Percentiles rank a stretch among this genome's conserved stretches.
Evolutionary conservation across 2,329 filamentous ascomycete species (phyloP).

Genomic region (Stagonosporopsis chrysanthemi): DNA sequence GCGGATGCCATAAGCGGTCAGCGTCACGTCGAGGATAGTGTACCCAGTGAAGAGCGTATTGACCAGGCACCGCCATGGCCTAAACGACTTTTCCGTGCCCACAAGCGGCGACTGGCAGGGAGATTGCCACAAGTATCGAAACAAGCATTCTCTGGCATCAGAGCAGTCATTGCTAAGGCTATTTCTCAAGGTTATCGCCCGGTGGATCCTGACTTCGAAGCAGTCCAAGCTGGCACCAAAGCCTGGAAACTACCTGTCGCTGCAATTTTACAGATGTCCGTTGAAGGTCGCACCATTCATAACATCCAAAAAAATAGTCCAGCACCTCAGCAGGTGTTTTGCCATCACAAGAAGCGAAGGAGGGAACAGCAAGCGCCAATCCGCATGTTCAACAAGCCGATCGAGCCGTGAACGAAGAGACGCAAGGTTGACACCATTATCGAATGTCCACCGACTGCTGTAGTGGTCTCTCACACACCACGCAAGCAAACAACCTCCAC

Average conservation of each 20-base stretch:
- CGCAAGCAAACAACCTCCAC: background rate
- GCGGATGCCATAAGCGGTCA: conserved; percentile 4
- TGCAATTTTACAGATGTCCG: background rate
- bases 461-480: background rate
- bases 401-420: conserved; percentile 13
- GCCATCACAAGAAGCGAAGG: background rate
- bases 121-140: conserved; percentile 1
- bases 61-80: conserved; percentile 21
- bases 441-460: background rate
- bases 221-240: conserved; percentile 10
- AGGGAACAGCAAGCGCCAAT: background rate
- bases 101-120: conserved; percentile 23
- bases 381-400: conserved; percentile 3
- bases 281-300: background rate
- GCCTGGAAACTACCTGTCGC: background rate
- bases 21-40: background rate
- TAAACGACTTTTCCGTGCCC: conserved; percentile 22
- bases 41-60: background rate
- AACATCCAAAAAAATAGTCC: background rate
- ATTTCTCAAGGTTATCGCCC: conserved; percentile 15
- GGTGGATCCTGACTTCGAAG: conserved; percentile 4
- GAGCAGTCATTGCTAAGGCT: conserved; percentile 19
- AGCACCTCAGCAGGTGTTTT: background rate
- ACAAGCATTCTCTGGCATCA: conserved; percentile 12
- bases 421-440: background rate